Evolutionary conservation across 148 eudicot genomes (phyloP), one percentile per base, ranked within the genome.

Genomic region (Simmondsia chinensis): DNA sequence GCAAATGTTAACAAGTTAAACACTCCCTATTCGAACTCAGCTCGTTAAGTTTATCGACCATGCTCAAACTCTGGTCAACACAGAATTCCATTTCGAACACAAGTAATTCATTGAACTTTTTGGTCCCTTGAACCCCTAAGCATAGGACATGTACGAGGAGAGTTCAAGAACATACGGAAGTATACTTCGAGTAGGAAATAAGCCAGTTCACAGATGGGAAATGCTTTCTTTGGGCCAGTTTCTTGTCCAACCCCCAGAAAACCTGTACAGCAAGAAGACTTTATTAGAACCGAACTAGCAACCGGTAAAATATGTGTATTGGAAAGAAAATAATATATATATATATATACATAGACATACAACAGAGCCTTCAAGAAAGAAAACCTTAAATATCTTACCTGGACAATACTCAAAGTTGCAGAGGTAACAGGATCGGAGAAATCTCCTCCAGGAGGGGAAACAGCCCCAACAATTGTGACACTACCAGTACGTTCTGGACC

Each of bases 401-500:
- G 99, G 36, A 91, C 99, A 63, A 91, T 91, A 69, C 99, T 79
- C 48, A 91, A 70, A 10, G 99, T 91, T 18, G 99, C 99, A 60
- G 99, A 86, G 53, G 99, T 91, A 56, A 91, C 99, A 33, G 99
- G 99, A 64, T 91, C 99, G 36, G 99, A 91, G 78, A 91, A 91
- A 69, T 91, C 99, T 82, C 99, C 99, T 64, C 99, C 99, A 23
- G 99, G 99, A 64, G 99, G 99, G 46, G 99, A 91, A 48, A 91
- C 99, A 42, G 99, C 99, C 49, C 99, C 99, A 46, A 91, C 99
- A 70, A 91, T 91, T 33, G 99, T 91, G 30, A 91, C 99, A 82
- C 99, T 91, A 19, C 99, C 99, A 45, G 56, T 76, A 57, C 99
- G 91, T 48, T 91, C 99, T 17, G 99, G 99, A 41, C 83, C 81